These are phyloP conservation scores for Pleurotus cornucopiae DNA, from an alignment of 768 basidiomycete species.

Conservation along the genomic window DNA sequence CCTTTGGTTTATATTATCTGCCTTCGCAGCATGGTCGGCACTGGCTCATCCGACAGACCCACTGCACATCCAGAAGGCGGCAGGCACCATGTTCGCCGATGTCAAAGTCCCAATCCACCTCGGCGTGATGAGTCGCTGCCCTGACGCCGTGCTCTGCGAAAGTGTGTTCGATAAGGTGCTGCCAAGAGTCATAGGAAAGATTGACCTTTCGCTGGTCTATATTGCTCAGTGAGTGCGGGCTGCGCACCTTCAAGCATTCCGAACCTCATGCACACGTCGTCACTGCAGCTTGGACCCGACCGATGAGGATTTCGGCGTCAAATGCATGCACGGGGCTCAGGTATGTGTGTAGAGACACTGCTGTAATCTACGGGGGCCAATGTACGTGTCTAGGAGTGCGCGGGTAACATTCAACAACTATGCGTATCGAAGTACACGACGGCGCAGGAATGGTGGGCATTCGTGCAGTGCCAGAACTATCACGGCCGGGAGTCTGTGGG, in stretches of 20 bases:
- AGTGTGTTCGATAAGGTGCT: conserved; percentile 57
- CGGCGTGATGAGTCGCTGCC: conserved; percentile 48
- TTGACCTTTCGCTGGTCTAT: conserved; percentile 55
- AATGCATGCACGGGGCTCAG: conserved; percentile 69
- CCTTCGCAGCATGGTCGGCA: background rate
- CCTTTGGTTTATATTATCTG: background rate
- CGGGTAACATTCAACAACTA: conserved; percentile 85
- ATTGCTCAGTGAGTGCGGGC: conserved; percentile 48
- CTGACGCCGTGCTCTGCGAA: conserved; percentile 66
- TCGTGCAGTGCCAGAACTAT: conserved; percentile 77
- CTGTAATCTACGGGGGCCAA: too few species aligned
- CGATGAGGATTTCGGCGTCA: conserved; percentile 71
- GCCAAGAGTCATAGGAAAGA: conserved; percentile 42
- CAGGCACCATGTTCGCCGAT: conserved; percentile 11
- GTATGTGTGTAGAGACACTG: background rate
- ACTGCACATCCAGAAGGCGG: background rate
- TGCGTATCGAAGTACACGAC: conserved; percentile 65
- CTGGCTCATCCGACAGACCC: background rate
- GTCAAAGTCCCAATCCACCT: conserved; percentile 45
- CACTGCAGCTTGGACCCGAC: conserved; percentile 52
- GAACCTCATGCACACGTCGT: conserved; percentile 4
- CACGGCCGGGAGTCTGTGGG: conserved; percentile 64
- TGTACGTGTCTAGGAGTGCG: conserved; percentile 54
- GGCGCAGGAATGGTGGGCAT: conserved; percentile 70
- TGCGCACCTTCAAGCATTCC: background rate